A percentile compares a stretch with the other conserved stretches of the same genome.
Evolutionary conservation across 2,329 filamentous ascomycete genomes (phyloP).

Genomic region (Hypoxylon sp.): DNA sequence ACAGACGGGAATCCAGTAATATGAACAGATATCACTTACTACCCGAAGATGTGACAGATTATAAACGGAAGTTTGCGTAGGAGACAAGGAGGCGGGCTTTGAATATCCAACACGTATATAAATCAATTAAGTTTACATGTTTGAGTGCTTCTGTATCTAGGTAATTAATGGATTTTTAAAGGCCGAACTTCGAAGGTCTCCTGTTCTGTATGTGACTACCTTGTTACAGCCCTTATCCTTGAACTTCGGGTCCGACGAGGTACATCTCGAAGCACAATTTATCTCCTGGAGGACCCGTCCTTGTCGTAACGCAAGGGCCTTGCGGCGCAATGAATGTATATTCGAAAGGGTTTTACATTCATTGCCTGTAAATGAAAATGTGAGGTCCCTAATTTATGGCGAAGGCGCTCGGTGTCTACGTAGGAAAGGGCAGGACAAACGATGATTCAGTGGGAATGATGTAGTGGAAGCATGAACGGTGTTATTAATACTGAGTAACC

Average conservation of each 20-base stretch:
- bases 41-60: not conserved
- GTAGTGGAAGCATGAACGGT: not conserved
- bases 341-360: not conserved
- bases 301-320: not conserved
- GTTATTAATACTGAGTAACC: not conserved
- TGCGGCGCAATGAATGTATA: not conserved
- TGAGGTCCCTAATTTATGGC: not conserved
- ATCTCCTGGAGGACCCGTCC: not conserved
- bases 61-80: not conserved
- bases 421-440: not conserved
- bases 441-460: not conserved
- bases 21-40: not conserved
- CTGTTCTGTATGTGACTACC: not conserved
- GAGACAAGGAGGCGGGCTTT: not conserved
- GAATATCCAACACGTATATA: not conserved
- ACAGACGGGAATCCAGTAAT: too few relatives aligned
- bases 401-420: not conserved
- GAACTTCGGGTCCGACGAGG: not conserved
- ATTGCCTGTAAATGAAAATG: not conserved
- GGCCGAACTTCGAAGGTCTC: not conserved
- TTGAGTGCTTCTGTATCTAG: not conserved
- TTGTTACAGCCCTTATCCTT: not conserved
- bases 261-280: not conserved
- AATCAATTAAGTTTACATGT: not conserved
- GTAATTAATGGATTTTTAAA: not conserved